Base-by-base conservation (phyloP, 345 rosid genomes). In the Abelmoschus esculentus region DNA sequence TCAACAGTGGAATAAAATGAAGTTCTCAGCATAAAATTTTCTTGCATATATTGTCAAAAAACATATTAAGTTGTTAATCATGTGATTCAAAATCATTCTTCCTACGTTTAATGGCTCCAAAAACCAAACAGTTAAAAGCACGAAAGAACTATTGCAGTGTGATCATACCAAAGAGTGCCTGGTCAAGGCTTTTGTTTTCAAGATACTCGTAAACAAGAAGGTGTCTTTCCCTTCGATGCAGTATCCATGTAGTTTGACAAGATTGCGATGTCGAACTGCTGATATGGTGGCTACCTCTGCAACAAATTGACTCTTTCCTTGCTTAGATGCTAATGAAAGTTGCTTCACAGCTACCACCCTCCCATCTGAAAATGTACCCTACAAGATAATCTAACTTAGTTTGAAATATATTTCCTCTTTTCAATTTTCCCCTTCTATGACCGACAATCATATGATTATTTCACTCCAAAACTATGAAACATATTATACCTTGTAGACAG, bases 141-240 rank as follows among this genome's bases (percentile, higher is more conserved):
- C 11, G n/a, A 63, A 40, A 40, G 0, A 0, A 9, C 10, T 11
- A 38, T 18, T 15, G 15, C 18, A 38, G 5, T 40, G 19, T 26
- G 28, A 10, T 32, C 77, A 3, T 82, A 90, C 89, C 86, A 3
- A 84, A 87, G 14, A 90, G 72, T 65, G 86, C 90, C 34, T 85
- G 83, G 76, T 90, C 90, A 17, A 90, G 87, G 77, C 96, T 87
- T 52, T 81, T 85, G 80, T 86, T 90, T 71, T 84, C 79, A 22
- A 85, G 87, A 76, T 82, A 90, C 78, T 90, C 88, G 29, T 86
- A 86, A 11, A 87, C 89, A 26, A 90, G 86, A 72, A 90, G 83
- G 18, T 82, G 81, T 38, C 77, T 83, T 77, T 66, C 61, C 87
- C 89, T 60, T 84, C 86, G 9, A 86, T 83, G 78, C 96, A 86